These are phyloP conservation scores for Xylaria sp. DNA, from an alignment of 2,329 filamentous ascomycete species.

Conservation along the genomic window DNA sequence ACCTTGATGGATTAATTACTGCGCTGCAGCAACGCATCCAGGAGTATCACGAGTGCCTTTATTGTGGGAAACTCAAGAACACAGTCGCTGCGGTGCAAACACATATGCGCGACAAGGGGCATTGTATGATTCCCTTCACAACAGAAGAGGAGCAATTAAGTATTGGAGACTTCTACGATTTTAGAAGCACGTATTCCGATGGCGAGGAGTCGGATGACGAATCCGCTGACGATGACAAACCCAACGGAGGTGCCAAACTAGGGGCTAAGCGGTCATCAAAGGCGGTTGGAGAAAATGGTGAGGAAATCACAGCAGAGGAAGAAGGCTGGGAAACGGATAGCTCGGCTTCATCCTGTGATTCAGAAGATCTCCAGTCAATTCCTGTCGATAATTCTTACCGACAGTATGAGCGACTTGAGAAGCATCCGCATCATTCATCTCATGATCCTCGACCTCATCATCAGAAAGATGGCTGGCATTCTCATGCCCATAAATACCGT, in stretches of 20 bases:
- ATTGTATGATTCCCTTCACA: slow-evolving; percentile 95
- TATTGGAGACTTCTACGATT: slow-evolving; percentile 97
- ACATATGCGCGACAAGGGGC: slow-evolving; percentile 96
- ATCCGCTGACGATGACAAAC: slow-evolving; percentile 58
- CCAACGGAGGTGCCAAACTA: slow-evolving; percentile 73
- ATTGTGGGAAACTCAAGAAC: slow-evolving; percentile 84
- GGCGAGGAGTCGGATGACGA: slow-evolving; percentile 71
- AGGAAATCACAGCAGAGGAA: slow-evolving; percentile 67
- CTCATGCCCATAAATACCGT: slow-evolving; percentile 80
- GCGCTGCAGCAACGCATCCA: slow-evolving; percentile 84
- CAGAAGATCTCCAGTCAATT: slow-evolving; percentile 82
- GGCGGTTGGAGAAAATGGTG: slow-evolving; percentile 61
- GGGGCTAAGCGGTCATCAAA: slow-evolving; percentile 68
- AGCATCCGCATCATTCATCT: slow-evolving; percentile 80
- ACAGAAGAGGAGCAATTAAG: slow-evolving; percentile 91
- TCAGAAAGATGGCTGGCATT: slow-evolving; percentile 81
- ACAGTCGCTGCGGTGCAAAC: slow-evolving; percentile 86
- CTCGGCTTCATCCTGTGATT: slow-evolving; percentile 87
- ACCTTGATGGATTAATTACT: slow-evolving; percentile 82
- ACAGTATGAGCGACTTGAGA: slow-evolving; percentile 76
- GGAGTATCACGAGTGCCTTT: slow-evolving; percentile 84
- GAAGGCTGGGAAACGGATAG: slow-evolving; percentile 97
- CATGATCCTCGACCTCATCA: slow-evolving; percentile 77
- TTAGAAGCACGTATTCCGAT: slow-evolving; percentile 94
- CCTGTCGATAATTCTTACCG: slow-evolving; percentile 77